Percentiles rank a stretch among this genome's conserved stretches.
These are phyloP conservation scores for Amaranthus hypochondriacus DNA, from an alignment of 148 eudicot genomes.

Conservation along the genomic window DNA sequence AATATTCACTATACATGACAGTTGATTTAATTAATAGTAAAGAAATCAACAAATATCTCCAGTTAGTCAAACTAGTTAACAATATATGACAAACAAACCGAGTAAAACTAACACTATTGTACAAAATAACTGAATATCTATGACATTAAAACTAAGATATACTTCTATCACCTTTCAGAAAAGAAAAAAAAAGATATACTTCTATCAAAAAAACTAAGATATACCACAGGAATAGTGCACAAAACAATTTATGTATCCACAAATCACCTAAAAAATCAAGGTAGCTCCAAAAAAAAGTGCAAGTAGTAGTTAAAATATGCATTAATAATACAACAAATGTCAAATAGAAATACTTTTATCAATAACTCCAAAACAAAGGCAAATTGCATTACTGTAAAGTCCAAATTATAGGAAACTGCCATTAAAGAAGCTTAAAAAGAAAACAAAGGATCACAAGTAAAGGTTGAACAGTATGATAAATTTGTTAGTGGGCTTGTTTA, in stretches of 20 bases:
- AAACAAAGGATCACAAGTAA: slow-evolving; percentile 7
- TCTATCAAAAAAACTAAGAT: neutral
- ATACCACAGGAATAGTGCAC: neutral
- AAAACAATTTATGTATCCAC: slow-evolving; percentile 1
- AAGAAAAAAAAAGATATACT: no score
- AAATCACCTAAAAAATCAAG: neutral
- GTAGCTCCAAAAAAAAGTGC: neutral
- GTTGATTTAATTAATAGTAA: no score
- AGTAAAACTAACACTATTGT: no score
- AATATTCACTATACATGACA: no score
- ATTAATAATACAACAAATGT: no score
- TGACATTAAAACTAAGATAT: neutral
- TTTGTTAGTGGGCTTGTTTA: no score
- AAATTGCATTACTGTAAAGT: neutral
- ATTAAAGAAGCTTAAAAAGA: slow-evolving; percentile 1
- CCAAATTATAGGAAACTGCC: neutral
- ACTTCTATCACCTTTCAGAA: no score
- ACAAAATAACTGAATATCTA: no score
- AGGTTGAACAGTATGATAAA: neutral
- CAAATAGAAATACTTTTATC: neutral
- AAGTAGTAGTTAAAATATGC: no score
- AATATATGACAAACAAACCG: no score
- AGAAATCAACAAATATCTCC: no score
- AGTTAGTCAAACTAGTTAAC: no score
- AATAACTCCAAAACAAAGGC: slow-evolving; percentile 2